Evolutionary conservation across 371 early-diverging fungal genomes (phyloP), one percentile per base, ranked within the genome.

Genomic region (Fennellomyces sp.): DNA sequence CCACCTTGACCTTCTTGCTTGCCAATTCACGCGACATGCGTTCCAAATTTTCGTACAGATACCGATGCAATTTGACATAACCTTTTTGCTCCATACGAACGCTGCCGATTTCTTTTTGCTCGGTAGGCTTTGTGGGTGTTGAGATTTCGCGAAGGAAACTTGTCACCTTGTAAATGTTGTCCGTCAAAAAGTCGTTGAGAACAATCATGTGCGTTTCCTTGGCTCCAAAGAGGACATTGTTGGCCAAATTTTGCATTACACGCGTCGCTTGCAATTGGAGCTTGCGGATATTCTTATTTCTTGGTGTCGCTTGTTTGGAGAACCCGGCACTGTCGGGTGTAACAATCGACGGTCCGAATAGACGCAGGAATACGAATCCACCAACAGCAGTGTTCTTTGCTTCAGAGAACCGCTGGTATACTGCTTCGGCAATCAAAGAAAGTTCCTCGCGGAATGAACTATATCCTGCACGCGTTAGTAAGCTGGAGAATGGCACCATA

Each of bases 211-310:
- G 94, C 3, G 88, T 81, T 76, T 96, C 97, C 73, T 95, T 96
- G 60, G 85, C 79, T 31, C 96, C 97, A 76, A 97, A 97, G 35
- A 92, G 73, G 7, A 97, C 93, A 69, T 93, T 91, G 75, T 95
- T 96, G 19, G 96, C 94, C 65, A 97, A 65, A 61, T 95, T 97
- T 64, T 96, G 96, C 64, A 97, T 94, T 5, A 95, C 91, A 70
- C 97, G 96, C 11, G 95, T 94, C 41, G 93, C 91, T 49, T 97
- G 80, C 17, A 97, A 76, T 27, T 95, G 70, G 15, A 95, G 90
- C 52, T 97, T 91, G 28, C 92, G 85, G 2, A 72, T 72, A 30
- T 83, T 80, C 26, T 62, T 65, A 29, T 62, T 70, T 48, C 64
- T 63, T 3, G 81, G 76, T 13, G 72, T 29, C 0, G 68, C 68